Percentiles rank a stretch among this genome's conserved stretches.
Evolutionary conservation across 352 stramenopile species (phyloP).

Genomic region (Pythium angustatum): DNA sequence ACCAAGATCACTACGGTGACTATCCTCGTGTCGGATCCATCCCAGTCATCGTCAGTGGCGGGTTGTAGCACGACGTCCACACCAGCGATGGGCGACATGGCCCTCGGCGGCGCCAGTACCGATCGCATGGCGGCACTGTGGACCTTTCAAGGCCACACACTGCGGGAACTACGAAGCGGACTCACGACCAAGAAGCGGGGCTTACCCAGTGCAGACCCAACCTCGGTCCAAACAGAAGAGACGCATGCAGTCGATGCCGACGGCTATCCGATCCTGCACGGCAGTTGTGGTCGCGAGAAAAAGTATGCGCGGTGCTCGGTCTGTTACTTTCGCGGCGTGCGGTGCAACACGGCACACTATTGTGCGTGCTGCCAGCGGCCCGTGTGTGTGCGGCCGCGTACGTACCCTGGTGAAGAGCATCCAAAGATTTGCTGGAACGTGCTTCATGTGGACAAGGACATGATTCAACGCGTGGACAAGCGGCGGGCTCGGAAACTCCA

Average conservation of each 20-base stretch:
- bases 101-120: background rate
- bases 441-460: slow-evolving; percentile 75
- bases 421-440: slow-evolving; percentile 84
- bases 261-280: slow-evolving; percentile 53
- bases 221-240: no score
- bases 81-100: no score
- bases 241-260: slow-evolving; percentile 38
- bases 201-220: slow-evolving; percentile 1
- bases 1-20: no score
- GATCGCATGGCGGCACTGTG: slow-evolving; percentile 65
- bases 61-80: background rate
- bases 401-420: slow-evolving; percentile 65
- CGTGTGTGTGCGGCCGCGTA: slow-evolving; percentile 70
- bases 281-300: slow-evolving; percentile 69
- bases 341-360: slow-evolving; percentile 70
- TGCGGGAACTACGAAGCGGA: slow-evolving; percentile 47
- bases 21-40: no score
- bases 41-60: no score
- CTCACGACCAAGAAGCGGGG: slow-evolving; percentile 27
- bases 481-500: slow-evolving; percentile 62
- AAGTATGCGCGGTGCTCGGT: slow-evolving; percentile 71
- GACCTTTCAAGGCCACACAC: slow-evolving; percentile 60
- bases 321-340: slow-evolving; percentile 69
- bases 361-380: slow-evolving; percentile 68
- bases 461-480: slow-evolving; percentile 73